phyloP scores from a whole-genome alignment of 768 basidiomycete genomes.

The Xerocomus brunneocitrinus region DNA sequence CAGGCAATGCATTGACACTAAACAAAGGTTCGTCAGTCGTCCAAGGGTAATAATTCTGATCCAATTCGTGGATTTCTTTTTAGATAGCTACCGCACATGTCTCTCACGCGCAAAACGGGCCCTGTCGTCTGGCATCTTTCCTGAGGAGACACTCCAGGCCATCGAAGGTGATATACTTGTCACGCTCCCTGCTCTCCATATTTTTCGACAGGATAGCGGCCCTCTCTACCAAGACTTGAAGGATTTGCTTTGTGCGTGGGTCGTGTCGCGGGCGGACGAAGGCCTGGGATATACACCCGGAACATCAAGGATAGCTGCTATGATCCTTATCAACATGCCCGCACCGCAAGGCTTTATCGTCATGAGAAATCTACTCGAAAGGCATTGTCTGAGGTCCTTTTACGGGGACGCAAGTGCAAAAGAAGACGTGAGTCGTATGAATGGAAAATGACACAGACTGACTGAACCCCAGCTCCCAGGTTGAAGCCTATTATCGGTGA shows the following conservation, averaged over 20 bases:
- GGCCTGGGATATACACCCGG: constrained; percentile 72
- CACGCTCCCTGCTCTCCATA: constrained; percentile 73
- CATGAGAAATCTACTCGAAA: constrained; percentile 80
- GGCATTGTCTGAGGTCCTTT: constrained; percentile 82
- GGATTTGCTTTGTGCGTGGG: constrained; percentile 84
- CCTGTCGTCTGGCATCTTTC: constrained; percentile 60
- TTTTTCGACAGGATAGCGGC: constrained; percentile 73
- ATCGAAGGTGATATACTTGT: constrained; percentile 73
- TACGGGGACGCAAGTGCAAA: constrained; percentile 66
- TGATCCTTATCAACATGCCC: constrained; percentile 83
- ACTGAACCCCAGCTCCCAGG: constrained; percentile 42
- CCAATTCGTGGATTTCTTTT: neutral
- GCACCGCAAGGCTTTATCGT: constrained; percentile 70
- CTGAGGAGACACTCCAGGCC: constrained; percentile 50
- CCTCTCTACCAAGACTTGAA: constrained; percentile 79
- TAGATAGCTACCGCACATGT: constrained; percentile 68
- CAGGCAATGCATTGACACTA: constrained; percentile 77
- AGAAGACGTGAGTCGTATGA: constrained; percentile 64
- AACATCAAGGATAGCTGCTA: constrained; percentile 72
- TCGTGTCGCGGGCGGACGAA: constrained; percentile 79
- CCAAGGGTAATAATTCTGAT: constrained; percentile 3
- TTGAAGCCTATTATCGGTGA: constrained; percentile 89
- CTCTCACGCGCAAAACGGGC: constrained; percentile 71
- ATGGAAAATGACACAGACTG: constrained; percentile 19
- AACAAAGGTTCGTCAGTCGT: constrained; percentile 58